These are phyloP conservation scores for Gaillardinia entomophila DNA, from an alignment of 805 yeast genomes.

Conservation along the genomic window DNA sequence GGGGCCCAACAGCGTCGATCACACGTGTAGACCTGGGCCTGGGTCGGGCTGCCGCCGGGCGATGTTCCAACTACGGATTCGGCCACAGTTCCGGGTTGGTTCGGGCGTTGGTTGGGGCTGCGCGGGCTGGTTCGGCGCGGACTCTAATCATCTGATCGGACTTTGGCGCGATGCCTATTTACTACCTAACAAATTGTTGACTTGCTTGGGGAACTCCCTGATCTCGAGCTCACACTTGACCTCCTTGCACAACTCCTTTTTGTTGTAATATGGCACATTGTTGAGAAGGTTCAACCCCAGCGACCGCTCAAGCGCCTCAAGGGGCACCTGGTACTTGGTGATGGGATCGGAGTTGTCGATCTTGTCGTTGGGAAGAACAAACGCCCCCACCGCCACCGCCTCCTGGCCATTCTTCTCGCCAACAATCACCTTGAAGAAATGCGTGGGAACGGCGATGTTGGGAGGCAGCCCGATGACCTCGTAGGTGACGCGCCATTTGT, in stretches of 20 bases:
- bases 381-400: slow-evolving; percentile 76
- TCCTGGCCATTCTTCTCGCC: slow-evolving; percentile 56
- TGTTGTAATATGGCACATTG: slow-evolving; percentile 51
- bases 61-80: too few species aligned
- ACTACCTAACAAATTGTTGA: slow-evolving; percentile 7
- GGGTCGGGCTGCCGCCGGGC: too few species aligned
- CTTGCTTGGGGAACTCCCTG: slow-evolving; percentile 64
- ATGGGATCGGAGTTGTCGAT: slow-evolving; percentile 71
- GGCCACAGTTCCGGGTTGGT: too few species aligned
- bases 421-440: slow-evolving; percentile 84
- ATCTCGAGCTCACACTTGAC: slow-evolving; percentile 75
- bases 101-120: neutral
- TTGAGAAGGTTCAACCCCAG: slow-evolving; percentile 79
- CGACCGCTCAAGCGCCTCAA: slow-evolving; percentile 83
- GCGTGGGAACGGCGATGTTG: slow-evolving; percentile 94
- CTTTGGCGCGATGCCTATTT: neutral
- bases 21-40: too few species aligned
- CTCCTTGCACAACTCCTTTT: slow-evolving; percentile 70
- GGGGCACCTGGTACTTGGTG: slow-evolving; percentile 75
- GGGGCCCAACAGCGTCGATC: too few species aligned
- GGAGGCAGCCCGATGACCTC: slow-evolving; percentile 98
- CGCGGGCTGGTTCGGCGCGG: neutral
- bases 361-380: slow-evolving; percentile 84
- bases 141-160: neutral
- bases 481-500: slow-evolving; percentile 77